Percentiles rank a stretch among this genome's conserved stretches.
Conservation (phyloP, 2,329 filamentous ascomycete genomes). For the Cercospora brassicicola region DNA sequence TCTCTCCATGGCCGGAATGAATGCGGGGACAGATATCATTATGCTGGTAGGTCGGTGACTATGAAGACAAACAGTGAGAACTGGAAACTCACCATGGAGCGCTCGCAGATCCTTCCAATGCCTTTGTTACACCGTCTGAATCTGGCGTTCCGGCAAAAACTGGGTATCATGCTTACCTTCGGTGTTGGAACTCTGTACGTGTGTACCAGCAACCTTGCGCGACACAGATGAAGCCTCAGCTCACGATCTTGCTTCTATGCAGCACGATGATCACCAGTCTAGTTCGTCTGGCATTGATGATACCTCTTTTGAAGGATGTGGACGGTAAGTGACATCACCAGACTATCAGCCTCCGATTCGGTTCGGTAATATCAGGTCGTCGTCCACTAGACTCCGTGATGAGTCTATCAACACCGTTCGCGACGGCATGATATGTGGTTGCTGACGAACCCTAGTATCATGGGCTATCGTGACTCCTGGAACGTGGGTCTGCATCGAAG, state of each 20-base stretch:
- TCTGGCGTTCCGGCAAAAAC: background rate
- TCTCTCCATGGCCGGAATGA: background rate
- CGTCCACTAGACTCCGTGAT: too few relatives aligned
- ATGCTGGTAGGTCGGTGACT: background rate
- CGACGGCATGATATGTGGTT: background rate
- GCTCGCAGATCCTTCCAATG: background rate
- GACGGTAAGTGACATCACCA: background rate
- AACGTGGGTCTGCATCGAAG: conserved; percentile 19
- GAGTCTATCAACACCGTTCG: background rate
- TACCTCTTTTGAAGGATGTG: background rate
- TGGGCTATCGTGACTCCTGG: background rate
- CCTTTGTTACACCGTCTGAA: background rate
- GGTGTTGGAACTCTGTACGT: background rate
- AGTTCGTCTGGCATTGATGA: background rate
- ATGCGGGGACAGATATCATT: background rate
- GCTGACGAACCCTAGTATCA: background rate
- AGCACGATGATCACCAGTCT: background rate
- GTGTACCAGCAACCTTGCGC: background rate
- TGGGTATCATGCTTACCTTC: background rate
- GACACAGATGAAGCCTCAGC: background rate
- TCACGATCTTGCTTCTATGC: background rate
- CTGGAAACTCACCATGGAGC: background rate
- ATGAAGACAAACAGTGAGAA: background rate
- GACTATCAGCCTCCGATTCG: too few relatives aligned
- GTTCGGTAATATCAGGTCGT: too few relatives aligned